Base-by-base conservation (phyloP, 768 basidiomycete genomes). In the Podaxis pistillaris region DNA sequence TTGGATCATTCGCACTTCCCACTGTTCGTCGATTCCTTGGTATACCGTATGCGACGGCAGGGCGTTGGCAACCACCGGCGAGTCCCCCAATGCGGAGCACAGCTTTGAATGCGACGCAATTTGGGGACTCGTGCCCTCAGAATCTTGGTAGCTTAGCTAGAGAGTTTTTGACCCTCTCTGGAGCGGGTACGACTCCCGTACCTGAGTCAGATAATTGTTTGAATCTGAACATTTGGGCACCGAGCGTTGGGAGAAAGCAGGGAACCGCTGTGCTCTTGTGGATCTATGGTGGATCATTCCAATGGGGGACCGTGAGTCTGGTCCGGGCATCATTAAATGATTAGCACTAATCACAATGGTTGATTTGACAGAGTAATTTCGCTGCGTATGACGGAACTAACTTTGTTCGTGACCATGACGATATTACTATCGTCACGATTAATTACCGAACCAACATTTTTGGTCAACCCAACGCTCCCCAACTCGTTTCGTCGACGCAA, bases 401-500 rank as follows among this genome's bases (percentile, higher is more conserved):
- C 36, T 64, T 78, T 33, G 77, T 76, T 9, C 64, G 68, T 30
- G 73, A 74, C 41, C 64, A 73, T 36, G 74, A 76, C 41, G 76
- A 76, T 54, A 69, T 78, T 60, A 70, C 72, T 0, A 59, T 77
- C 28, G 76, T 78, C 8, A 71, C 73, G 0, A 72, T 77, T 65
- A 79, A 79, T 61, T 78, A 79, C 59, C 70, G 78, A 15, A 63
- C 71, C 13, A 78, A 78, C 52, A 74, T 79, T 22, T 78, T 79
- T 56, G 77, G 77, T 2, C 74, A 73, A 58, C 78, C 78, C 0
- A 73, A 71, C 54, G 77, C 78, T 6, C 77, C 78, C 17, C 77
- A 79, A 57, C 72, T 78, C 30, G 62, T 63, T 30, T 65, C 60
- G 19, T 57, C 56, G 8, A 64, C 63, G 0, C 62, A 65, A 6